phyloP scores from a whole-genome alignment of 805 yeast species.

The Kodamaea restingae region DNA sequence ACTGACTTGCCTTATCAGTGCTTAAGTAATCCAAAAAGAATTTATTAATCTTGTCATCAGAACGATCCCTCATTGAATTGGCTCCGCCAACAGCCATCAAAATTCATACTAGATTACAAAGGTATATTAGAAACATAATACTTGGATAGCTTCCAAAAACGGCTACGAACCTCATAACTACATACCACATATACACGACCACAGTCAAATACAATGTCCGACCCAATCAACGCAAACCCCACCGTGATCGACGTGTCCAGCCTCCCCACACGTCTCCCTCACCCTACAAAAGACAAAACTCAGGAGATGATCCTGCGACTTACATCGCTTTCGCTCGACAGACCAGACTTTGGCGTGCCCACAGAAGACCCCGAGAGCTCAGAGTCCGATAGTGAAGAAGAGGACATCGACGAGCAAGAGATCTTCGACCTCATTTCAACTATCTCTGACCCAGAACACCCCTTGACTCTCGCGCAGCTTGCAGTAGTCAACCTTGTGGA shows the following conservation, averaged over 20 bases:
- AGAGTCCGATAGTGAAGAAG: slow-evolving; percentile 34
- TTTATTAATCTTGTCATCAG: too few relatives aligned
- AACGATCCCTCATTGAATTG: too few relatives aligned
- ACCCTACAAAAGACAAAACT: slow-evolving; percentile 13
- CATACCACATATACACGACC: background rate
- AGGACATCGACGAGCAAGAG: slow-evolving; percentile 83
- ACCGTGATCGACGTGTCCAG: slow-evolving; percentile 69
- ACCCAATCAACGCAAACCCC: slow-evolving; percentile 89
- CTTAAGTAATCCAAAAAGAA: too few relatives aligned
- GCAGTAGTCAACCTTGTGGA: slow-evolving; percentile 88
- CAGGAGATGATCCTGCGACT: slow-evolving; percentile 24
- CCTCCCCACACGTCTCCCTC: slow-evolving; percentile 62
- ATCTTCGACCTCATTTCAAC: slow-evolving; percentile 80
- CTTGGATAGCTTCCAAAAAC: too few relatives aligned
- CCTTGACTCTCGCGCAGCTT: slow-evolving; percentile 86
- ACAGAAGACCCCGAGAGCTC: slow-evolving; percentile 24
- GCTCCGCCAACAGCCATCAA: too few relatives aligned
- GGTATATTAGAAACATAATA: too few relatives aligned
- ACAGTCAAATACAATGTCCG: slow-evolving; percentile 48
- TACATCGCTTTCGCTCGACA: slow-evolving; percentile 30
- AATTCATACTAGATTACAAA: too few relatives aligned
- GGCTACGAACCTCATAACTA: too few relatives aligned
- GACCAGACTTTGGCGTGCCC: slow-evolving; percentile 4
- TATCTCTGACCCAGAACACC: slow-evolving; percentile 97
- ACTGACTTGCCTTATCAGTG: too few relatives aligned